These are phyloP conservation scores for Crepidotus variabilis DNA, from an alignment of 768 basidiomycete species.

Conservation along the genomic window DNA sequence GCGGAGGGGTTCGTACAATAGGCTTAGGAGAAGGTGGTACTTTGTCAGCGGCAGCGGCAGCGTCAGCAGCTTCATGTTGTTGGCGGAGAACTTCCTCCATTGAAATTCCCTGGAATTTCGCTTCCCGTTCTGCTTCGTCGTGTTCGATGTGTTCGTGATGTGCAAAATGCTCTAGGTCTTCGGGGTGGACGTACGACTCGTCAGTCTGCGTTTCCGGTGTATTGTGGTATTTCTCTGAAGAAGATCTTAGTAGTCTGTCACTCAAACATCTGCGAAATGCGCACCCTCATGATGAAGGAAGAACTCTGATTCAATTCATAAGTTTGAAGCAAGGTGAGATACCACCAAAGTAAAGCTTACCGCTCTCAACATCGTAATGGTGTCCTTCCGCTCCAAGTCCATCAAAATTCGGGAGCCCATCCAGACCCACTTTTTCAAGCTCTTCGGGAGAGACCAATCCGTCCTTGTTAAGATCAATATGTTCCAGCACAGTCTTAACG, in stretches of 20 bases:
- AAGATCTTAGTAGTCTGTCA: neutral
- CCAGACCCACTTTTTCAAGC: constrained; percentile 66
- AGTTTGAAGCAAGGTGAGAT: neutral
- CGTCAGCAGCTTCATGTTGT: constrained; percentile 38
- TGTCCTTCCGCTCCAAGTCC: constrained; percentile 86
- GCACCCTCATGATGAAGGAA: constrained; percentile 96
- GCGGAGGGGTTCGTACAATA: constrained; percentile 53
- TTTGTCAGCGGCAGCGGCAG: constrained; percentile 15
- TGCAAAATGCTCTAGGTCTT: constrained; percentile 89
- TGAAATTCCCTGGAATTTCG: constrained; percentile 76
- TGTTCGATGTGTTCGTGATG: constrained; percentile 85
- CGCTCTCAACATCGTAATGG: constrained; percentile 90
- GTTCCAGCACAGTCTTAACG: constrained; percentile 62
- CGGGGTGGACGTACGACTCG: constrained; percentile 90
- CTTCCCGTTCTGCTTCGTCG: constrained; percentile 80
- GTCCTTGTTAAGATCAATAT: constrained; percentile 74
- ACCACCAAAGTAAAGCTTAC: constrained; percentile 34
- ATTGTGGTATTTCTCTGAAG: constrained; percentile 81
- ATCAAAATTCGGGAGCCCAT: constrained; percentile 80
- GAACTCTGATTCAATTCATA: constrained; percentile 53
- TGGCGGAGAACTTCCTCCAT: constrained; percentile 64
- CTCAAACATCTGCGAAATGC: constrained; percentile 7
- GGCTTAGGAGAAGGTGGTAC: constrained; percentile 30
- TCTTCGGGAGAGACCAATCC: constrained; percentile 68
- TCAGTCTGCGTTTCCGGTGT: constrained; percentile 98